Base-by-base conservation (phyloP, 2,329 filamentous ascomycete species). In the Phaeosphaeriaceae sp. region DNA sequence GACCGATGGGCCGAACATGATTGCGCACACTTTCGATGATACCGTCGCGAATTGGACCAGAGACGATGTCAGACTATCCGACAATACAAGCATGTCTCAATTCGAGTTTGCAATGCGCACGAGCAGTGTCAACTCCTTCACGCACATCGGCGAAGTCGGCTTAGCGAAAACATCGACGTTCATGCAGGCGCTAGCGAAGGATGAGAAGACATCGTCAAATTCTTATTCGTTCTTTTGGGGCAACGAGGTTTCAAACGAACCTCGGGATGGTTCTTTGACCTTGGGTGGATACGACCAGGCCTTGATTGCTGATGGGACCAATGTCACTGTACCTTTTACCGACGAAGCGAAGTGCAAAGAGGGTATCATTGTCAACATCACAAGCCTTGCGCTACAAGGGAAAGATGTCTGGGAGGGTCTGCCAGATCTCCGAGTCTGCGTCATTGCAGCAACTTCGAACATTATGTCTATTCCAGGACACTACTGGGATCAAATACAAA, bases 191-290 rank as follows among this genome's bases (percentile, higher is more conserved):
- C 33, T 60, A 17, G 46, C 27, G 11, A 41, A 49, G 25, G 36
- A 25, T 15, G 42, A 44, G 17, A 53, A 51, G 17, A 57, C 53
- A 21, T 60, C 58, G 0, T 60, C 58, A 13, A 54, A 33, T n/a
- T 50, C 51, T 7, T 60, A 53, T 21, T 57, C 58, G 1, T 48
- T 60, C 17, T 57, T 52, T 13, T 57, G 54, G 58, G 58, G 58
- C 27, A 54, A 51, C n/a, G 58, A 60, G 17, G 54, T 57, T n/a
- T 52, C 58, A 7, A 51, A 52, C 7, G 10, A 46, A n/a, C 54
- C 54, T n/a, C 51, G 51, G 11, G 58, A 60, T 45, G 58, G 58
- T 22, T 57, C 58, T 6, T 33, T 60, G 19, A 57, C 54, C 21
- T 24, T 60, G 17, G 58, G 58, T 25, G 58, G 58, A 6, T 57